These are phyloP conservation scores for Rhizoclosmatium sp. DNA, from an alignment of 192 early-diverging fungal genomes.

Conservation along the genomic window DNA sequence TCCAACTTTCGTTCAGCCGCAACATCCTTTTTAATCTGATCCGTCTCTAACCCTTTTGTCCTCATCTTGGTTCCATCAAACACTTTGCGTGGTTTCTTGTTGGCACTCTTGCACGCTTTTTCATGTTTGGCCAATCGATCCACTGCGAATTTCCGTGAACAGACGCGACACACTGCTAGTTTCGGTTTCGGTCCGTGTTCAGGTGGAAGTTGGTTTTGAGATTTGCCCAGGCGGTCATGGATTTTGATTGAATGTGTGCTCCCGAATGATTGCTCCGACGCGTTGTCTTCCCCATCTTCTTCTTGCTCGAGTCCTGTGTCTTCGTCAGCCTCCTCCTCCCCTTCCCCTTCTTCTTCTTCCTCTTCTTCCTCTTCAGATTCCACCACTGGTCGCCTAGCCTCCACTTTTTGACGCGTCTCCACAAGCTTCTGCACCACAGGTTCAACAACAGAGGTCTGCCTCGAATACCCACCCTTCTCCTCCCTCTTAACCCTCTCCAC, in stretches of 20 bases:
- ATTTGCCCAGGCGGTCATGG: neutral
- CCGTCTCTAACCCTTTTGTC: slow-evolving; percentile 29
- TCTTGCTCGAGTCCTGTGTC: neutral
- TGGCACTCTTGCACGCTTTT: slow-evolving; percentile 14
- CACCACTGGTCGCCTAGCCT: no score
- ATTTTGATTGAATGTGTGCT: slow-evolving; percentile 13
- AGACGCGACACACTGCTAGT: slow-evolving; percentile 10
- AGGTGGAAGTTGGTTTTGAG: neutral
- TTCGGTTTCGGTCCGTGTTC: slow-evolving; percentile 3
- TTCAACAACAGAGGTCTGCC: neutral
- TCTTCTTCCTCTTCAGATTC: slow-evolving; percentile 10
- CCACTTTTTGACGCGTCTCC: no score
- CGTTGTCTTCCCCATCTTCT: neutral
- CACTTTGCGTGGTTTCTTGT: slow-evolving; percentile 22
- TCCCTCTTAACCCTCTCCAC: neutral
- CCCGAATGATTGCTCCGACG: slow-evolving; percentile 16
- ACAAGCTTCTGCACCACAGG: neutral
- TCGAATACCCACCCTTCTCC: neutral
- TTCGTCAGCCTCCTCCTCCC: slow-evolving; percentile 13
- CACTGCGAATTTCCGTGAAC: slow-evolving; percentile 14
- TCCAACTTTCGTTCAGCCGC: slow-evolving; percentile 19
- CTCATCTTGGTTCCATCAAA: slow-evolving; percentile 29
- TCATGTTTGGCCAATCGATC: slow-evolving; percentile 29
- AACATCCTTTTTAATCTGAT: neutral
- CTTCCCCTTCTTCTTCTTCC: neutral